Conservation (phyloP, 148 eudicot genomes). For the Salicornia ramosissima region DNA sequence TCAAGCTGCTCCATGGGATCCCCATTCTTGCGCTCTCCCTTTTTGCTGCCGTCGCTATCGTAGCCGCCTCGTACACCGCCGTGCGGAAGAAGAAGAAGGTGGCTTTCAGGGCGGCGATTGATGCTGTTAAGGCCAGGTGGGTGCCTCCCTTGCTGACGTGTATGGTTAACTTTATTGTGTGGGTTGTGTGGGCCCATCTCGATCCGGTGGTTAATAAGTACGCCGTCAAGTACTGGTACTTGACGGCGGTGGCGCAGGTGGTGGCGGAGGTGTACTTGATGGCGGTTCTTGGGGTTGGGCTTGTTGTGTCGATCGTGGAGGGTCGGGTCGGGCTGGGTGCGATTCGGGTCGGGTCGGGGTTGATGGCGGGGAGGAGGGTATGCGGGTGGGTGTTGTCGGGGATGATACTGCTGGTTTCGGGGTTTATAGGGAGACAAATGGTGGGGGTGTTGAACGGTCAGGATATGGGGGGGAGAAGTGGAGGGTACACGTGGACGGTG, state of each 20-base stretch:
- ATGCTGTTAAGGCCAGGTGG: conserved; percentile 14
- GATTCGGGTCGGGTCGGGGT: conserved; percentile 21
- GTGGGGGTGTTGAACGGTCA: conserved; percentile 22
- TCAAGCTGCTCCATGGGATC: conserved; percentile 29
- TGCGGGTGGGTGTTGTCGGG: conserved; percentile 31
- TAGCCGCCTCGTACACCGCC: conserved; percentile 10
- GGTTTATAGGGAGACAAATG: conserved; percentile 19
- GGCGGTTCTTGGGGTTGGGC: neutral
- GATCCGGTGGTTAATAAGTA: neutral
- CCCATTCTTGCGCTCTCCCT: conserved; percentile 36
- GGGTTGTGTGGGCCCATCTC: conserved; percentile 12
- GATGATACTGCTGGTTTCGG: neutral
- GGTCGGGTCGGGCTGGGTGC: conserved; percentile 32
- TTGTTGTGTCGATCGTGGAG: conserved; percentile 35
- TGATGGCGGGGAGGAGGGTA: conserved; percentile 36
- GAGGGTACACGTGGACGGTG: conserved; percentile 22
- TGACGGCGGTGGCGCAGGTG: neutral
- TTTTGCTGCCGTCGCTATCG: conserved; percentile 33
- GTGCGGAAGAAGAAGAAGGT: neutral
- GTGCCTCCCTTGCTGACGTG: neutral
- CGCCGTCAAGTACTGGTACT: neutral
- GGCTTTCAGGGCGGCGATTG: conserved; percentile 2
- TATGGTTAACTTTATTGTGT: neutral
- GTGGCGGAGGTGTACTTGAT: conserved; percentile 13
- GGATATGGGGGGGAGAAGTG: neutral